phyloP scores from a whole-genome alignment of 2,329 filamentous ascomycete genomes.

The Alternaria sp. region DNA sequence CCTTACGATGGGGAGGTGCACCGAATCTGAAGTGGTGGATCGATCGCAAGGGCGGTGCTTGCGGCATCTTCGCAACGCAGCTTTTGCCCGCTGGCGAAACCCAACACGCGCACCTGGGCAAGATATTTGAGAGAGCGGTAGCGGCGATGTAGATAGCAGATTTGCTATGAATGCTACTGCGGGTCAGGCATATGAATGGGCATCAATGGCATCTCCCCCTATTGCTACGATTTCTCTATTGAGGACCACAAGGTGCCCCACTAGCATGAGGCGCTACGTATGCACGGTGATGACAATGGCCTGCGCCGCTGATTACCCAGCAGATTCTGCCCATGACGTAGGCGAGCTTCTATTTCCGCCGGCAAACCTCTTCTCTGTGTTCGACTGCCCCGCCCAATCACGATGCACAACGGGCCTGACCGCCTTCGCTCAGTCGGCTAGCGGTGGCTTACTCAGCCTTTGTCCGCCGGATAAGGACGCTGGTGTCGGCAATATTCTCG shows the following conservation, averaged over 20 bases:
- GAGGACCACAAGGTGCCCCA: neutral
- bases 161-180: neutral
- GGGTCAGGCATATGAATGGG: neutral
- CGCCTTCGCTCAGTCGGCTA: constrained; percentile 4
- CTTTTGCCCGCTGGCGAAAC: constrained; percentile 31
- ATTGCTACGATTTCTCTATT: neutral
- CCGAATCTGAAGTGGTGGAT: constrained; percentile 38
- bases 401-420: neutral
- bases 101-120: constrained; percentile 20
- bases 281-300: constrained; percentile 7
- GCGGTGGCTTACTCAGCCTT: constrained; percentile 10
- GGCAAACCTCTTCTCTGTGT: neutral
- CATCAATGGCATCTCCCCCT: neutral
- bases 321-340: constrained; percentile 10
- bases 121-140: constrained; percentile 30
- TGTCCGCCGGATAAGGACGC: neutral
- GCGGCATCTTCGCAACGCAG: constrained; percentile 35
- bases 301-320: constrained; percentile 4
- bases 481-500: neutral
- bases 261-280: neutral
- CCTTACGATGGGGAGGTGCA: constrained; percentile 29
- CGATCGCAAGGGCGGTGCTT: constrained; percentile 31
- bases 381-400: constrained; percentile 1
- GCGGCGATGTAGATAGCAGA: neutral
- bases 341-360: neutral